These are phyloP conservation scores for Psophocarpus tetragonolobus DNA, from an alignment of 306 rosid species.

Conservation along the genomic window DNA sequence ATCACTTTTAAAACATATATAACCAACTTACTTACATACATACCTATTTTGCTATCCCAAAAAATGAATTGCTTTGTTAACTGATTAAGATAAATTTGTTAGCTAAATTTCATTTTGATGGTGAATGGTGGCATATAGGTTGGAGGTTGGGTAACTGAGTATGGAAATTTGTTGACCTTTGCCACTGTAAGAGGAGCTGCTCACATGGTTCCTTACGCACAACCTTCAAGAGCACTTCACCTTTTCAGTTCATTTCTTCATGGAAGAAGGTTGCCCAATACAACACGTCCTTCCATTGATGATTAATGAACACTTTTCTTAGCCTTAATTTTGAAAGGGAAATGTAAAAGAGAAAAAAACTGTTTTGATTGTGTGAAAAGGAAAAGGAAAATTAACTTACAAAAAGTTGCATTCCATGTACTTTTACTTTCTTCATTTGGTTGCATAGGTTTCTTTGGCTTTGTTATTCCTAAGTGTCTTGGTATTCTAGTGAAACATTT, in stretches of 20 bases:
- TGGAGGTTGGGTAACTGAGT: conserved; percentile 80
- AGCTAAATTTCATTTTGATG: not conserved
- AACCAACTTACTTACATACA: too few species aligned
- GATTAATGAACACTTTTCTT: conserved; percentile 29
- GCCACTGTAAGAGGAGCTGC: conserved; percentile 86
- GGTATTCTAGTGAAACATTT: not conserved
- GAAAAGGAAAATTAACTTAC: not conserved
- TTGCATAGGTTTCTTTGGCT: not conserved
- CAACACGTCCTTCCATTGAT: conserved; percentile 51
- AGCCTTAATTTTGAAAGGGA: not conserved
- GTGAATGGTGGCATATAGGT: conserved; percentile 40
- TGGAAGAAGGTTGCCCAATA: conserved; percentile 67
- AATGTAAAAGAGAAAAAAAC: not conserved
- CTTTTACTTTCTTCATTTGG: not conserved
- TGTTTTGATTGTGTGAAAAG: not conserved
- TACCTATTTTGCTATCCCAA: too few species aligned
- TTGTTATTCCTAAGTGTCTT: not conserved
- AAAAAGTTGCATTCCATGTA: not conserved
- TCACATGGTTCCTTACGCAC: conserved; percentile 89
- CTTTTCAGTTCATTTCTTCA: conserved; percentile 68
- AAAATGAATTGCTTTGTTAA: too few species aligned
- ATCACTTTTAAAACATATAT: too few species aligned
- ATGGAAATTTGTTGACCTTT: conserved; percentile 69
- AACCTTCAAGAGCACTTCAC: conserved; percentile 78
- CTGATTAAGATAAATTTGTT: too few species aligned